Evolutionary conservation across 1,284 basidiomycete genomes (phyloP).

Genomic region (Microbotryomycetes sp.): DNA sequence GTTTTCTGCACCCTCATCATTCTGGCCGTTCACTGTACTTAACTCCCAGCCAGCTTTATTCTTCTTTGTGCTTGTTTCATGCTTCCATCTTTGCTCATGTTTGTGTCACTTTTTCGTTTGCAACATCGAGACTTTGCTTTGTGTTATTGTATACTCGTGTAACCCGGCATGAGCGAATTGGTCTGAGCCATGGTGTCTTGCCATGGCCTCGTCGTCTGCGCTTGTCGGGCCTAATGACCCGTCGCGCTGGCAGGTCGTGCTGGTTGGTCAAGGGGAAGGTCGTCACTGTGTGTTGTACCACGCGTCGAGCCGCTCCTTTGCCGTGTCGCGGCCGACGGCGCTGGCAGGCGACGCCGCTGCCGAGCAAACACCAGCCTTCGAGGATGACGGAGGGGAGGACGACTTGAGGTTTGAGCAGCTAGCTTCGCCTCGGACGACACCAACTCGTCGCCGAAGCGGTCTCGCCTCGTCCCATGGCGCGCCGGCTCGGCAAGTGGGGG

Average conservation of each 20-base stretch:
- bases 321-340: not conserved
- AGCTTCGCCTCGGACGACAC: no score
- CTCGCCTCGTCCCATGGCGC: no score
- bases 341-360: not conserved
- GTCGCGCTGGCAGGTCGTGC: constrained; percentile 12
- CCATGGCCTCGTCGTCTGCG: not conserved
- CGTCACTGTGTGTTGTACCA: constrained; percentile 10
- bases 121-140: not conserved
- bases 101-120: not conserved
- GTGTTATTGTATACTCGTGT: not conserved
- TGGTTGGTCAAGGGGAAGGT: constrained; percentile 8
- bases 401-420: no score
- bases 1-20: no score
- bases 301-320: not conserved
- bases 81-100: not conserved
- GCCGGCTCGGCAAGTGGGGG: no score
- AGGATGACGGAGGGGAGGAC: no score
- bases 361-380: no score
- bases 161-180: no score
- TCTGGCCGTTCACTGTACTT: no score
- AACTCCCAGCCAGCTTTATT: no score
- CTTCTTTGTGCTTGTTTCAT: not conserved
- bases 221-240: not conserved
- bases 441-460: no score
- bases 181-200: no score